Percentiles rank a stretch among this genome's conserved stretches.
Conservation (phyloP, 2,329 filamentous ascomycete species). For the Fusarium redolens region DNA sequence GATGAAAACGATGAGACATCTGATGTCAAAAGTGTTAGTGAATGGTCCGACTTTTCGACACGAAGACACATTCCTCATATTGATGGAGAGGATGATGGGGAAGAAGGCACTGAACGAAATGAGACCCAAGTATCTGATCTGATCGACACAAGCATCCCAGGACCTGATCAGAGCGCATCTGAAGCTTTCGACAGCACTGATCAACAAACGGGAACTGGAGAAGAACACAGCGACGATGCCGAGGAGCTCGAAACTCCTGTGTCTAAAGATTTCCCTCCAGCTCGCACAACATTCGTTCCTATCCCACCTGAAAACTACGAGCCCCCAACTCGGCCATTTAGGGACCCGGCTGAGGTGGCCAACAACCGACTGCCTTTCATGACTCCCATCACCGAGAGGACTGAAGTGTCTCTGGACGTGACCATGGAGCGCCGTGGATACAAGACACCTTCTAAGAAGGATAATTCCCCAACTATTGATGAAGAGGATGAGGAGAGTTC, state of each 20-base stretch:
- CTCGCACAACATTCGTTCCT: slow-evolving; percentile 77
- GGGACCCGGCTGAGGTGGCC: slow-evolving; percentile 81
- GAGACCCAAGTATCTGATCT: slow-evolving; percentile 55
- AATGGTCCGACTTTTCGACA: slow-evolving; percentile 89
- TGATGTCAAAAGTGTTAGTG: slow-evolving; percentile 75
- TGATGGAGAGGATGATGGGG: slow-evolving; percentile 47
- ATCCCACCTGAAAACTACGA: slow-evolving; percentile 89
- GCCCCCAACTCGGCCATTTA: slow-evolving; percentile 80
- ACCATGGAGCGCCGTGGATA: slow-evolving; percentile 70
- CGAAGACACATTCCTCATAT: slow-evolving; percentile 74
- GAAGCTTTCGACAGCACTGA: slow-evolving; percentile 9
- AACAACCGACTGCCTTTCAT: slow-evolving; percentile 97
- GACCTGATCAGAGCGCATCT: slow-evolving; percentile 38
- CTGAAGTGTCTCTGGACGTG: slow-evolving; percentile 84
- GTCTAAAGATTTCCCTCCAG: slow-evolving; percentile 57
- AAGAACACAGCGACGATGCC: slow-evolving; percentile 49
- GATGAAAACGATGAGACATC: slow-evolving; percentile 59
- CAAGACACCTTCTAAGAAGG: slow-evolving; percentile 81
- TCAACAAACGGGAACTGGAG: slow-evolving; percentile 7
- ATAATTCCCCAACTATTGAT: slow-evolving; percentile 45
- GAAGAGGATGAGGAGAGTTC: slow-evolving; percentile 50
- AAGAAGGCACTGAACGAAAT: slow-evolving; percentile 42
- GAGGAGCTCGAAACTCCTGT: slow-evolving; percentile 57
- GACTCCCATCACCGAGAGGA: slow-evolving; percentile 97
- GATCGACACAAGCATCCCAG: slow-evolving; percentile 50